These are phyloP conservation scores for Poteriospumella lacustris DNA, from an alignment of 108 stramenopile genomes.

Conservation along the genomic window DNA sequence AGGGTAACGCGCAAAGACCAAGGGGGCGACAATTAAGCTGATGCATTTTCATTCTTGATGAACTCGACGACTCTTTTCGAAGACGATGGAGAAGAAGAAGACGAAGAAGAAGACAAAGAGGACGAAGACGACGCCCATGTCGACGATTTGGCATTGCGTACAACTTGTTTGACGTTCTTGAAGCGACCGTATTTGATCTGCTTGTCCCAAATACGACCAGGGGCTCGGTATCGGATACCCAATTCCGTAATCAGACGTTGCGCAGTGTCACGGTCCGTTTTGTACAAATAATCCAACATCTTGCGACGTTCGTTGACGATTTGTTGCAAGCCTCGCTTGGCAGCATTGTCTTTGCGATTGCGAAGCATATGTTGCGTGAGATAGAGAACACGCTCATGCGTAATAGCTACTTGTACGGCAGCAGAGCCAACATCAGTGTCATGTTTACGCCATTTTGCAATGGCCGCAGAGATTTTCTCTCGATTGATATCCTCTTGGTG, in stretches of 20 bases:
- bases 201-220: not conserved
- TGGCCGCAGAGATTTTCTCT: too few species aligned
- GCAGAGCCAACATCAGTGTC: conserved; percentile 81
- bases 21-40: too few species aligned
- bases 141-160: too few species aligned
- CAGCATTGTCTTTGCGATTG: conserved; percentile 87
- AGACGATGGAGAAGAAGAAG: too few species aligned
- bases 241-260: not conserved
- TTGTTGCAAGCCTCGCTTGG: conserved; percentile 83
- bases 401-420: conserved; percentile 82
- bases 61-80: too few species aligned
- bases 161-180: not conserved
- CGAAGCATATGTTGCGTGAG: conserved; percentile 77
- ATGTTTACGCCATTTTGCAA: too few species aligned
- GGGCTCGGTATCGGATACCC: conserved; percentile 15
- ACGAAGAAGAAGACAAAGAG: too few species aligned
- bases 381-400: conserved; percentile 86
- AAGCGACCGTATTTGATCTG: not conserved
- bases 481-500: too few species aligned
- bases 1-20: too few species aligned
- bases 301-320: conserved; percentile 90
- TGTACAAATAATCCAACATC: conserved; percentile 68
- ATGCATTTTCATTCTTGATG: too few species aligned
- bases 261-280: not conserved
- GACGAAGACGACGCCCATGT: too few species aligned